Conservation (phyloP, 1,139 yeast genomes). For the Saccharomycopsis phalli region DNA sequence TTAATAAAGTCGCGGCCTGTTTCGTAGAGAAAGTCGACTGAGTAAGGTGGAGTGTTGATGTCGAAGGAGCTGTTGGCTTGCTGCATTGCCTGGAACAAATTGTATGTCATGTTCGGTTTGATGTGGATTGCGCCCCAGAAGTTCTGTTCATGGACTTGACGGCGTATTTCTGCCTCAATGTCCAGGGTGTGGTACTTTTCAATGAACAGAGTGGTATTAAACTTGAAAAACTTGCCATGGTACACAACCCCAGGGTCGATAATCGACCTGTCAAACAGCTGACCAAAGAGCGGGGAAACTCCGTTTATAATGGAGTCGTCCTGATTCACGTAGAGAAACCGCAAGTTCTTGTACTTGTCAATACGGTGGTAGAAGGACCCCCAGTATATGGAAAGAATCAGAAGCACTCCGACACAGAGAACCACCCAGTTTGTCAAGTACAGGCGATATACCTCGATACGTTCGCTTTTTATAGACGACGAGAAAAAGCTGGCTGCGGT, state of each 20-base stretch:
- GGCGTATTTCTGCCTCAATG: conserved; percentile 29
- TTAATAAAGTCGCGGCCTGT: conserved; percentile 47
- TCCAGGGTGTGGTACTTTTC: conserved; percentile 22
- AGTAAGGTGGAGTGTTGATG: conserved; percentile 23
- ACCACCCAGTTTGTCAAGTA: conserved; percentile 14
- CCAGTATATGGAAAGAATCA: conserved; percentile 49
- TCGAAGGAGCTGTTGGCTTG: conserved; percentile 23
- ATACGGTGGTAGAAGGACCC: conserved; percentile 43
- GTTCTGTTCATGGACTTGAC: conserved; percentile 38
- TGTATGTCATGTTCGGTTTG: conserved; percentile 35
- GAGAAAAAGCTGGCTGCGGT: neutral
- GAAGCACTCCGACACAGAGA: conserved; percentile 22
- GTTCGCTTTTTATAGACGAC: neutral
- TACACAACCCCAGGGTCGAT: conserved; percentile 23
- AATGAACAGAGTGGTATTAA: conserved; percentile 16
- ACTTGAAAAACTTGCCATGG: conserved; percentile 36
- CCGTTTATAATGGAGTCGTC: conserved; percentile 28
- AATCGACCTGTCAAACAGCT: conserved; percentile 22
- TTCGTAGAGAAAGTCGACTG: conserved; percentile 39
- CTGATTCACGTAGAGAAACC: conserved; percentile 39
- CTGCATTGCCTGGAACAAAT: conserved; percentile 29
- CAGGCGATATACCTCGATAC: neutral
- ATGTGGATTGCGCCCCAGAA: conserved; percentile 50
- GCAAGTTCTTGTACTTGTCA: conserved; percentile 32
- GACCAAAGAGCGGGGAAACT: conserved; percentile 30